Evolutionary conservation across 306 rosid species (phyloP).

Genomic region (Sophora flavescens): DNA sequence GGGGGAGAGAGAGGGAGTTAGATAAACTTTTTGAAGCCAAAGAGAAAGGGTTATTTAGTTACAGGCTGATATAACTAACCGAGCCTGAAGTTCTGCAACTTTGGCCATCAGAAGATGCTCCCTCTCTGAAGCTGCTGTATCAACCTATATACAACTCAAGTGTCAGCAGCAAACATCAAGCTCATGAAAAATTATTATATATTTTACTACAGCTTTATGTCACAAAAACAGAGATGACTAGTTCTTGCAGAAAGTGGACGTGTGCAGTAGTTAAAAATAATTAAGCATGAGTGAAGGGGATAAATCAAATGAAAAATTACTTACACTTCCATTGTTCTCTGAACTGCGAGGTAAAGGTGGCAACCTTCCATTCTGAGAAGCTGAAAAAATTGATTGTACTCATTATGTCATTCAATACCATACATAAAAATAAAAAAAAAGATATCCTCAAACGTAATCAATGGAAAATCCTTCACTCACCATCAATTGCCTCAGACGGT

Average conservation of each 20-base stretch:
- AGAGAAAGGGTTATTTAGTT: slow-evolving; percentile 24
- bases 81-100: slow-evolving; percentile 88
- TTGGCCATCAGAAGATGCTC: slow-evolving; percentile 69
- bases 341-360: slow-evolving; percentile 83
- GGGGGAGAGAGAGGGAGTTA: background rate
- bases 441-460: slow-evolving; percentile 28
- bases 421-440: slow-evolving; percentile 4
- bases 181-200: slow-evolving; percentile 2
- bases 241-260: slow-evolving; percentile 16
- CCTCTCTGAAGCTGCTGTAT: slow-evolving; percentile 74
- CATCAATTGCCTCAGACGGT: slow-evolving; percentile 71
- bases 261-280: background rate
- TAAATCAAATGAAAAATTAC: slow-evolving; percentile 45
- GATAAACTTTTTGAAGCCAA: slow-evolving; percentile 29
- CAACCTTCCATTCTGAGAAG: slow-evolving; percentile 85
- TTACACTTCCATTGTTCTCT: slow-evolving; percentile 91
- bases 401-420: slow-evolving; percentile 37
- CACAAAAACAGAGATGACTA: slow-evolving; percentile 11
- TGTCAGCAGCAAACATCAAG: slow-evolving; percentile 2
- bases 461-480: slow-evolving; percentile 64
- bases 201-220: background rate
- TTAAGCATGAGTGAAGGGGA: slow-evolving; percentile 27
- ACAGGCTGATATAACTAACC: slow-evolving; percentile 57
- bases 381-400: slow-evolving; percentile 58
- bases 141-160: slow-evolving; percentile 62